A percentile compares a stretch with the other conserved stretches of the same genome.
Evolutionary conservation across 257 asterid species (phyloP).

Genomic region (Solanum chaucha): DNA sequence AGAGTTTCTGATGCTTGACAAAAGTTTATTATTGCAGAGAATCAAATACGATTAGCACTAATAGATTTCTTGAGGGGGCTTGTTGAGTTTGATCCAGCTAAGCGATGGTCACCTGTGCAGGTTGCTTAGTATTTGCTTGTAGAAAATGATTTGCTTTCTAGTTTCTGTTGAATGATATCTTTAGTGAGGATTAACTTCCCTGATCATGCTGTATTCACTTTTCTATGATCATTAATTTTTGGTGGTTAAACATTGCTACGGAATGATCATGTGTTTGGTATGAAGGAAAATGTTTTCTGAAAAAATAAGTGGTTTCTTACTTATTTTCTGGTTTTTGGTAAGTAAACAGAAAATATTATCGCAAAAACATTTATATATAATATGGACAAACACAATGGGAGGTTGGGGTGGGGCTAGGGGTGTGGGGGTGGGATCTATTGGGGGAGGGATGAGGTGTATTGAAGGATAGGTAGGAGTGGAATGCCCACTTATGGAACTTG

Average conservation of each 20-base stretch:
- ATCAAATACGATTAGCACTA: conserved; percentile 64
- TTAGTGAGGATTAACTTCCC: neutral
- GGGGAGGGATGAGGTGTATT: neutral
- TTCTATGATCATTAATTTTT: neutral
- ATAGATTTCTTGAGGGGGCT: conserved; percentile 97
- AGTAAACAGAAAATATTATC: neutral
- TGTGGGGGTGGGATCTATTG: neutral
- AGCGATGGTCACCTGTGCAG: conserved; percentile 99
- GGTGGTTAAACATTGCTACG: neutral
- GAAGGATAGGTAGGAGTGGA: neutral
- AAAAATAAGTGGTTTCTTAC: neutral
- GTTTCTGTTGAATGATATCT: neutral
- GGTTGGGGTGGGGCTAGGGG: neutral
- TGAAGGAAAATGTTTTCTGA: neutral
- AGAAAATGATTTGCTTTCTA: conserved; percentile 1
- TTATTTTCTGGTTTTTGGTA: neutral
- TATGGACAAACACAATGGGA: neutral
- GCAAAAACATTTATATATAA: neutral
- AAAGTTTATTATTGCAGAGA: conserved; percentile 45
- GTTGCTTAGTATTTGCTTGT: conserved; percentile 24
- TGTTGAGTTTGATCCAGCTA: conserved; percentile 92
- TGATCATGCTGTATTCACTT: neutral
- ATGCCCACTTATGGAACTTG: neutral
- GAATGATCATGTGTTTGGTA: neutral
- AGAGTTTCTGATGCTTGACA: conserved; percentile 3